Evolutionary conservation across 352 stramenopile species (phyloP).

Genomic region (Globisporangium paroecandrum): DNA sequence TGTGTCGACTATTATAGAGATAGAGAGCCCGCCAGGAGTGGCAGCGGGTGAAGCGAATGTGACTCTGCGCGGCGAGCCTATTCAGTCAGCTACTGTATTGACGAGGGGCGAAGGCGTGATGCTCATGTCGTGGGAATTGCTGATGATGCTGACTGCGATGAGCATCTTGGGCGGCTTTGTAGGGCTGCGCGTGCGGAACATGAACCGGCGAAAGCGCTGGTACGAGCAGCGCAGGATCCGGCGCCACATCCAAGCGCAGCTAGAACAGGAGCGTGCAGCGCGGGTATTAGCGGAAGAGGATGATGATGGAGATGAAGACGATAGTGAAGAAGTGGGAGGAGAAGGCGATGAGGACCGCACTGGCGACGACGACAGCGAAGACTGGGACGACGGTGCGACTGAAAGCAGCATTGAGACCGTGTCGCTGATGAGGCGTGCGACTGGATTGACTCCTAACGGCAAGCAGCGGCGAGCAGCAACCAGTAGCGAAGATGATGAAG

Average conservation of each 20-base stretch:
- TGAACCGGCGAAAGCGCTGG: slow-evolving; percentile 50
- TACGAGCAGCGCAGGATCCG: slow-evolving; percentile 34
- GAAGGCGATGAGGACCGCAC: background rate
- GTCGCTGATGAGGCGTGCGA: slow-evolving; percentile 14
- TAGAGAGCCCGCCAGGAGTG: background rate
- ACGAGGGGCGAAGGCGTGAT: slow-evolving; percentile 18
- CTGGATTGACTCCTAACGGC: background rate
- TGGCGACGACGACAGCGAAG: slow-evolving; percentile 21
- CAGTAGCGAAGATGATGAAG: background rate
- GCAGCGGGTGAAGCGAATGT: background rate
- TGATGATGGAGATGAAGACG: slow-evolving; percentile 12
- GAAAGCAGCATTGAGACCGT: slow-evolving; percentile 22
- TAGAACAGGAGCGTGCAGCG: slow-evolving; percentile 21
- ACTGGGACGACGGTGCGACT: slow-evolving; percentile 20
- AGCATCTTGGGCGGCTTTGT: slow-evolving; percentile 46
- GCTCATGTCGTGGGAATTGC: slow-evolving; percentile 39
- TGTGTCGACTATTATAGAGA: background rate
- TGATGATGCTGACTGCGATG: slow-evolving; percentile 37
- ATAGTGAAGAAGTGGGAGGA: slow-evolving; percentile 13
- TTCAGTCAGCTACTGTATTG: background rate
- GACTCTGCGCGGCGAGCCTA: background rate
- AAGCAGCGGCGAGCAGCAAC: slow-evolving; percentile 8
- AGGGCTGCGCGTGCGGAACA: slow-evolving; percentile 39
- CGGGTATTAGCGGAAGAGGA: slow-evolving; percentile 15
- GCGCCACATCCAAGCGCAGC: slow-evolving; percentile 27